Evolutionary conservation across 2,329 filamentous ascomycete genomes (phyloP), one percentile per base, ranked within the genome.

Genomic region (Truncatella angustata): DNA sequence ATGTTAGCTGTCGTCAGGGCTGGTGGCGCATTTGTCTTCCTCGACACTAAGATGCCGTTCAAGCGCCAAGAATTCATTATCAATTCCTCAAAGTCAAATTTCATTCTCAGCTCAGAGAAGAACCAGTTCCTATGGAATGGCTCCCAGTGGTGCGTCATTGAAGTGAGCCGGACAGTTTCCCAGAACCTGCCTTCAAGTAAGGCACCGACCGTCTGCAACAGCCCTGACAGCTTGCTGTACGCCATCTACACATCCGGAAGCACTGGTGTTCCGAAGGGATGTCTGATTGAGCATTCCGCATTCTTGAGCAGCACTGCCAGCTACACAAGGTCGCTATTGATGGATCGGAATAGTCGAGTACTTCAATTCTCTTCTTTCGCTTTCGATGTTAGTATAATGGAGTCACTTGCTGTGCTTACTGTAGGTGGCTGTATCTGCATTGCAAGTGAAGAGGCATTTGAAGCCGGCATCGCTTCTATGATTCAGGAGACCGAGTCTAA

Each of bases 281-380:
- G 35, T 35, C 32, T 53, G 20, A 35, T 51, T 7, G 50, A 53
- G 35, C 54, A 56, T 9, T 35, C 36, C 2, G 37, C 42, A 11
- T 49, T 52, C 35, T 20, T 35, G 18, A 50, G 34, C 37, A 49
- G 51, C 16, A 34, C 24, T 18, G 32, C 26, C 18, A 36, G 18
- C 44, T 44, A 16, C 28, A 35, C 18, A 20, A 40, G 30, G 28
- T 20, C 26, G 11, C n/a, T 44, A n/a, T 30, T 55, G 85, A 28
- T 78, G 82, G 53, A 77, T 79, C 46, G 80, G 77, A 1, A 73
- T 75, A 69, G 10, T 68, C 74, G 1, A 1, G 45, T 40, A 5
- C 39, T 54, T 21, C 53, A 52, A 14, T 52, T 55, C n/a, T 46
- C 53, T 12, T 52, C 53, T 2, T 55, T 43, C 42, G 39, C 37